phyloP scores from a whole-genome alignment of 495 filamentous ascomycete species.

The Penicillium paradoxum region DNA sequence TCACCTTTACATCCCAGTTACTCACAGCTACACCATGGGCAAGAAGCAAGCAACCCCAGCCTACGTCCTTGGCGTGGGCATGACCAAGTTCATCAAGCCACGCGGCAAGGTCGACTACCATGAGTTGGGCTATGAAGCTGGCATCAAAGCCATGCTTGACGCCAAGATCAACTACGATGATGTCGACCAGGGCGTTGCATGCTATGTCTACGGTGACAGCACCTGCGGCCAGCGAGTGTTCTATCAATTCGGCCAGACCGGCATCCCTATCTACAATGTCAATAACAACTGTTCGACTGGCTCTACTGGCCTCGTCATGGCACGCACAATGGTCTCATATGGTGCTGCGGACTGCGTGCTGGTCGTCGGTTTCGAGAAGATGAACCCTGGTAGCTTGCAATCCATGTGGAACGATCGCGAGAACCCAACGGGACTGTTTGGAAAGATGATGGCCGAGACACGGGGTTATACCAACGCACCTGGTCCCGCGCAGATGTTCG shows the following conservation, averaged over 20 bases:
- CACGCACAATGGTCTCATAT: slow-evolving; percentile 69
- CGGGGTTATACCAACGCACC: slow-evolving; percentile 76
- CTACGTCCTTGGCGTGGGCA: slow-evolving; percentile 95
- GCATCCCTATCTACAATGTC: slow-evolving; percentile 93
- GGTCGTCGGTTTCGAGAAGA: slow-evolving; percentile 96
- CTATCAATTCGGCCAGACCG: slow-evolving; percentile 97
- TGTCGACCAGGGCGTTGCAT: slow-evolving; percentile 92
- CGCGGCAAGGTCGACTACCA: slow-evolving; percentile 67
- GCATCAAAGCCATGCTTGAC: slow-evolving; percentile 92
- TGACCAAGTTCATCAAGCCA: slow-evolving; percentile 99
- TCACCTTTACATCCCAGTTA: not conserved
- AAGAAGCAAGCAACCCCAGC: slow-evolving; percentile 49
- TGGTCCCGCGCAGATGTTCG: slow-evolving; percentile 88
- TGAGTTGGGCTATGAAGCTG: slow-evolving; percentile 89
- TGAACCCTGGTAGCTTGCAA: slow-evolving; percentile 84
- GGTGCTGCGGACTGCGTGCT: slow-evolving; percentile 81
- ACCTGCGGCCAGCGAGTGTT: slow-evolving; percentile 96
- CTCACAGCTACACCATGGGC: slow-evolving; percentile 35
- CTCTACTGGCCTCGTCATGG: slow-evolving; percentile 81
- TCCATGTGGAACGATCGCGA: slow-evolving; percentile 73
- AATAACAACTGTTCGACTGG: slow-evolving; percentile 99
- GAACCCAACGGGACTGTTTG: slow-evolving; percentile 67
- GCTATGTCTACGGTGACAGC: slow-evolving; percentile 94
- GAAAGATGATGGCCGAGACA: slow-evolving; percentile 75
- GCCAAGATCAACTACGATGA: slow-evolving; percentile 96